Percentiles rank a stretch among this genome's conserved stretches.
These are phyloP conservation scores for Arthroderma sp. DNA, from an alignment of 2,329 filamentous ascomycete species.

Conservation along the genomic window DNA sequence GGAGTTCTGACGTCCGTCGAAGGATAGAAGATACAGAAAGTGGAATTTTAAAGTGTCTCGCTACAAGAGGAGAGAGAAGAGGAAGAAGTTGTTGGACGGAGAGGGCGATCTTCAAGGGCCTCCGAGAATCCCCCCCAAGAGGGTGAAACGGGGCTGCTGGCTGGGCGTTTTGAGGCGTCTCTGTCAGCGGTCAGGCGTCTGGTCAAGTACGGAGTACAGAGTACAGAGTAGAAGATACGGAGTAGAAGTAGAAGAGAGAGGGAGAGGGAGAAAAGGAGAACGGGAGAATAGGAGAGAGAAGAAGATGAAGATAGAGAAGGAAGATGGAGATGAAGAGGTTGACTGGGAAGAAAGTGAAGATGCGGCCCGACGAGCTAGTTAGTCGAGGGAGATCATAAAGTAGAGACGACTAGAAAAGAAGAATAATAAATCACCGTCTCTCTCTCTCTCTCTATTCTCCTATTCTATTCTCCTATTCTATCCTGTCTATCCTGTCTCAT, in stretches of 20 bases:
- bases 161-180: conserved; percentile 1
- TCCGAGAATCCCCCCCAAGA: background rate
- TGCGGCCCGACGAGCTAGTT: conserved; percentile 16
- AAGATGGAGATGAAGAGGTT: conserved; percentile 16
- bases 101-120: background rate
- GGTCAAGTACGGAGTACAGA: background rate
- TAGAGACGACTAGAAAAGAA: too few species aligned
- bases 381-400: background rate
- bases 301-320: background rate
- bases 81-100: background rate
- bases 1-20: background rate
- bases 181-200: background rate
- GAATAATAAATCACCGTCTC: background rate
- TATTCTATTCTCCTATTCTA: background rate
- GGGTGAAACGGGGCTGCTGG: conserved; percentile 4
- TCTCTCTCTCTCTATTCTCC: background rate
- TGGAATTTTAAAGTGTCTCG: too few species aligned
- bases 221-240: too few species aligned
- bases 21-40: background rate
- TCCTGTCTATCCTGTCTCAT: background rate
- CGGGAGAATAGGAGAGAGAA: background rate
- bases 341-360: conserved; percentile 13
- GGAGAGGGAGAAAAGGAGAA: background rate
- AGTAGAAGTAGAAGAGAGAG: background rate
- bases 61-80: background rate